phyloP scores from a whole-genome alignment of 805 yeast genomes.

The Sungouiozyma ichnusensis region DNA sequence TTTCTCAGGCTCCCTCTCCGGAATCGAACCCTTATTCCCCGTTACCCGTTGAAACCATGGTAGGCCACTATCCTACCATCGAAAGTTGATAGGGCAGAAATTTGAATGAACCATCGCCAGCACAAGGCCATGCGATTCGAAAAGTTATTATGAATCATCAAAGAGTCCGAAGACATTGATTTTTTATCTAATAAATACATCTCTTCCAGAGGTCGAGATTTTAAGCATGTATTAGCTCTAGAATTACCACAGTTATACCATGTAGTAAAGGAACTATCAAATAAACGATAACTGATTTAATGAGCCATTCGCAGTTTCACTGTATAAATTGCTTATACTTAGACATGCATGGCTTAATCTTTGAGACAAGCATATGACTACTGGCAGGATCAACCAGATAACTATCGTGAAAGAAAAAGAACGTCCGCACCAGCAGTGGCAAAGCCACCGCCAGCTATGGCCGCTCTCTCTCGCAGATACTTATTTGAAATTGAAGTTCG shows the following conservation, averaged over 20 bases:
- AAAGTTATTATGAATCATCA: slow-evolving; percentile 36
- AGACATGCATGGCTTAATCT: slow-evolving; percentile 42
- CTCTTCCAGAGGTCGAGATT: slow-evolving; percentile 33
- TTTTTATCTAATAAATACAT: slow-evolving; percentile 38
- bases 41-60: too few relatives aligned
- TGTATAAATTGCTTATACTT: slow-evolving; percentile 38
- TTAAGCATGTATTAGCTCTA: slow-evolving; percentile 40
- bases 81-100: slow-evolving; percentile 40
- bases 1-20: too few relatives aligned
- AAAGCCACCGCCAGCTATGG: too few relatives aligned
- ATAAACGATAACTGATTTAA: slow-evolving; percentile 41
- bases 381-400: slow-evolving; percentile 44
- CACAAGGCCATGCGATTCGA: slow-evolving; percentile 35
- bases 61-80: too few relatives aligned
- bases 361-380: slow-evolving; percentile 44
- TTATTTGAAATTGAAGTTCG: too few relatives aligned
- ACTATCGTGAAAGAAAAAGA: too few relatives aligned
- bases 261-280: slow-evolving; percentile 38
- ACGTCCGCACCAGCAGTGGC: slow-evolving; percentile 4
- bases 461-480: too few relatives aligned
- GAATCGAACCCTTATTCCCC: too few relatives aligned
- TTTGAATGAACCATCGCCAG: slow-evolving; percentile 40
- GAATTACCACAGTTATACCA: slow-evolving; percentile 40
- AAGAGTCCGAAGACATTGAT: slow-evolving; percentile 36
- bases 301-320: slow-evolving; percentile 44